Percentiles rank a stretch among this genome's conserved stretches.
phyloP scores from a whole-genome alignment of 495 filamentous ascomycete species.

The Aspergillus leporis region DNA sequence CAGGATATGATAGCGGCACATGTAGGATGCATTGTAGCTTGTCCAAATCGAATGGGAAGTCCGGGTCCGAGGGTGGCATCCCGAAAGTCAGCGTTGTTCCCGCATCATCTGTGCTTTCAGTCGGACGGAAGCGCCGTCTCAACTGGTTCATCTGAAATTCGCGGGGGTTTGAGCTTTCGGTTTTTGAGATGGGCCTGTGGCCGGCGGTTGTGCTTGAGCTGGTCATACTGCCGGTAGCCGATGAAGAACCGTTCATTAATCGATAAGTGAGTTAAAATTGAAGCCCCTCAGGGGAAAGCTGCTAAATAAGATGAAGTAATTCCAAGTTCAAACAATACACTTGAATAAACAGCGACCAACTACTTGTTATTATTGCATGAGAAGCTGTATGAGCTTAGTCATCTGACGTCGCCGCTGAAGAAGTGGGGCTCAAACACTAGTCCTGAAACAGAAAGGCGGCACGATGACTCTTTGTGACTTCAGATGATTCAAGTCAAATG shows the following conservation, averaged over 20 bases:
- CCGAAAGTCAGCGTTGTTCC: constrained; percentile 62
- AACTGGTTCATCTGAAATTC: constrained; percentile 78
- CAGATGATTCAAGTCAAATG: constrained; percentile 7
- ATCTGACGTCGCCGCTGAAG: background rate
- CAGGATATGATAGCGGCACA: constrained; percentile 65
- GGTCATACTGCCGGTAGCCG: constrained; percentile 5
- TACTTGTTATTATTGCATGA: background rate
- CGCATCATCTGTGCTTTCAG: constrained; percentile 52
- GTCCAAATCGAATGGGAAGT: constrained; percentile 79
- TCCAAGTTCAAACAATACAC: background rate
- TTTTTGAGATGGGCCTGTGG: constrained; percentile 62
- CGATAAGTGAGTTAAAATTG: background rate
- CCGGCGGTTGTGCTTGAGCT: constrained; percentile 35
- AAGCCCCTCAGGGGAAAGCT: background rate
- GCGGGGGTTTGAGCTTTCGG: constrained; percentile 67
- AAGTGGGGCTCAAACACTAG: background rate
- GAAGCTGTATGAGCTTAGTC: constrained; percentile 4
- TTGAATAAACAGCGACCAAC: background rate
- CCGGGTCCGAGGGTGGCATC: constrained; percentile 79
- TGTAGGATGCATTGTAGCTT: constrained; percentile 70
- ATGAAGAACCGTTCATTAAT: background rate
- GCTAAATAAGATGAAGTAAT: background rate
- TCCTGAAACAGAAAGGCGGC: background rate
- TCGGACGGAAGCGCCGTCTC: constrained; percentile 66
- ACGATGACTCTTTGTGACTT: constrained; percentile 20